Base-by-base conservation (phyloP, 139 green algal species). In the Chlorella sp. region DNA sequence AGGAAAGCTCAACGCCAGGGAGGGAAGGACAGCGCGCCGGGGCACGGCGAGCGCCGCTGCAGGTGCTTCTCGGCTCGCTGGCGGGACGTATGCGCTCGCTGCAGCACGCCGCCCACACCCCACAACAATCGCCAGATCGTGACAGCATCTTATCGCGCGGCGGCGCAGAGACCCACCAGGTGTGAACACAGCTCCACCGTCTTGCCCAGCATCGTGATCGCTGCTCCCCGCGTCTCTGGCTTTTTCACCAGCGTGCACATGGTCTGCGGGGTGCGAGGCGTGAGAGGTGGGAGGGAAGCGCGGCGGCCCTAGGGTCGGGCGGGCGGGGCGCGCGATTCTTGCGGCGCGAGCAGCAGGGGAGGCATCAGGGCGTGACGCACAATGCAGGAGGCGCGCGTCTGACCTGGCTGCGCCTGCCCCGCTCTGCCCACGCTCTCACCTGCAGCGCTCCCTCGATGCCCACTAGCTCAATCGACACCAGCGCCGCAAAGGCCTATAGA, bases 191-290 rank as follows among this genome's bases (percentile, higher is more conserved):
- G 79, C 76, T 94, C 89, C 11, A 90, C 83, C 1, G 83, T 92
- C 68, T 94, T 94, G 29, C 89, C 89, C 70, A 94, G 77, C 84
- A 91, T 91, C 25, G 89, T 94, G 40, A 94, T 45, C 14, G 79
- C 87, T 0, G 89, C 89, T 21, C 59, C 74, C 21, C 85, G 85
- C 59, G 71, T 94, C 61, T 90, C 89, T 0, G 72, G 66, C 71
- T 90, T 89, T 33, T 79, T 76, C 42, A 92, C 74, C 79, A 94
- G 79, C 25, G 74, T 65, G 35, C 51, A 62, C 45, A 94, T 87
- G 14, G 89, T 91, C 68, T 82, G 76, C 0, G 90, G 67, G 0
- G 89, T 85, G 23, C 86, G 84, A 51, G 65, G 69, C 69, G 29
- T 3, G 3, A 19, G 19, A 27, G 23, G 8, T n/a, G 27, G 15